phyloP scores from a whole-genome alignment of 768 basidiomycete species.

The Phanerochaete sordida region DNA sequence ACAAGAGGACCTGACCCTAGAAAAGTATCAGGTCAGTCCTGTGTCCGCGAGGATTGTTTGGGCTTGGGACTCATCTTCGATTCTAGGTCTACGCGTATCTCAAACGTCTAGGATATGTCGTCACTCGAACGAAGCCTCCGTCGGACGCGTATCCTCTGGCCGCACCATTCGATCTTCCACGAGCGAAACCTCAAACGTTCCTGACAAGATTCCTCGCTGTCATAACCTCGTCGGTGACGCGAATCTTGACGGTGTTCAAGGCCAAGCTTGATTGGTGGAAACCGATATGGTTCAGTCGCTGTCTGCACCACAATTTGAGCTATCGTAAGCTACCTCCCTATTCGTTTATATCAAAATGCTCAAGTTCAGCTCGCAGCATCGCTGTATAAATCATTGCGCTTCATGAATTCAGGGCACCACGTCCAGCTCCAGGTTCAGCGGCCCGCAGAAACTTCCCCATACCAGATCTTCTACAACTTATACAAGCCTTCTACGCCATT shows the following conservation, averaged over 20 bases:
- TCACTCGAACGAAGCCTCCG: slow-evolving; percentile 72
- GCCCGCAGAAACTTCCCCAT: slow-evolving; percentile 44
- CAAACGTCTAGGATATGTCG: slow-evolving; percentile 85
- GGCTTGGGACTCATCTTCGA: not conserved
- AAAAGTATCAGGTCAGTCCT: slow-evolving; percentile 76
- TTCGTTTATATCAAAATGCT: slow-evolving; percentile 1
- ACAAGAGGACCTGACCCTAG: slow-evolving; percentile 69
- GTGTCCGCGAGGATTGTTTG: not conserved
- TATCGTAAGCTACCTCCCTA: slow-evolving; percentile 39
- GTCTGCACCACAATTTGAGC: slow-evolving; percentile 48
- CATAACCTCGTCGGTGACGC: slow-evolving; percentile 22
- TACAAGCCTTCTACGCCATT: slow-evolving; percentile 90
- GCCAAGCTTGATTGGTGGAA: slow-evolving; percentile 61
- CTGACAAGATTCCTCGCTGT: slow-evolving; percentile 27
- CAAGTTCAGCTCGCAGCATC: slow-evolving; percentile 41
- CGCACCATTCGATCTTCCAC: slow-evolving; percentile 27
- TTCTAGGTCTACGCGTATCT: slow-evolving; percentile 87
- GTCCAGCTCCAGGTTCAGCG: slow-evolving; percentile 39
- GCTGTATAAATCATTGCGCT: slow-evolving; percentile 65
- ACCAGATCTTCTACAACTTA: slow-evolving; percentile 82
- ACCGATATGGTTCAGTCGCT: slow-evolving; percentile 46
- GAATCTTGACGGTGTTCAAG: slow-evolving; percentile 27
- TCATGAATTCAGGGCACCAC: slow-evolving; percentile 66
- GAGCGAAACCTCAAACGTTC: slow-evolving; percentile 25
- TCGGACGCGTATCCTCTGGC: slow-evolving; percentile 50